Base-by-base conservation (phyloP, 2,329 filamentous ascomycete genomes). In the Aspergillus sojae region DNA sequence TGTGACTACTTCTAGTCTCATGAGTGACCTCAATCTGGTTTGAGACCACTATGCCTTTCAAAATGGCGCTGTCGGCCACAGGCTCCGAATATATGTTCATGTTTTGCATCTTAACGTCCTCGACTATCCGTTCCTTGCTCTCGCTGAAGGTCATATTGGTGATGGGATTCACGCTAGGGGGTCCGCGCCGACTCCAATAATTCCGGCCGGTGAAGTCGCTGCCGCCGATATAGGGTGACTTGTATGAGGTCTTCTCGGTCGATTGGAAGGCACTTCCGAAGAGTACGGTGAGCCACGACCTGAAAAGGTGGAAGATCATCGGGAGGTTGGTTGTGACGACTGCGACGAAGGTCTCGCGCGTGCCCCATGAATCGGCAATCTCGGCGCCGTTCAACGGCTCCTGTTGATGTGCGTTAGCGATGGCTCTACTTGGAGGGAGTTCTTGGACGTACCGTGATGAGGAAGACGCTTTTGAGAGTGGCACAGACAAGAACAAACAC, bases 401-500 rank as follows among this genome's bases (percentile, higher is more conserved):
- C 74, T 76, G 41, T 28, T 41, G 32, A n/a, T 10, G 30, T 23
- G 9, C 14, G 14, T 23, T 45, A 30, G 28, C 34, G 1, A n/a
- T 36, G 23, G 4, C 23, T 34, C 68, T 41, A n/a, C 7, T 9
- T n/a, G 16, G 6, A 9, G 16, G 16, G 39, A 4, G n/a, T 3
- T n/a, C 16, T n/a, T 39, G 6, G 39, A n/a, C 16, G 39, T 43
- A 77, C 75, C 21, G 73, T 77, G 55, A 84, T 58, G 57, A 85
- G 81, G 5, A 83, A 75, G 11, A 83, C 77, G 62, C 81, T 84
- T 46, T 85, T 83, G 4, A 87, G 72, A 56, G 85, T 80, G 9
- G 81, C 83, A 46, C 82, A 82, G 43, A 82, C 78, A 54, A 83
- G 84, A 55, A 86, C 78, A 65, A 87, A 85, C 6, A 83, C 66